A percentile compares a stretch with the other conserved stretches of the same genome.
Evolutionary conservation across 495 filamentous ascomycete species (phyloP).

Genomic region (Halenospora varia): DNA sequence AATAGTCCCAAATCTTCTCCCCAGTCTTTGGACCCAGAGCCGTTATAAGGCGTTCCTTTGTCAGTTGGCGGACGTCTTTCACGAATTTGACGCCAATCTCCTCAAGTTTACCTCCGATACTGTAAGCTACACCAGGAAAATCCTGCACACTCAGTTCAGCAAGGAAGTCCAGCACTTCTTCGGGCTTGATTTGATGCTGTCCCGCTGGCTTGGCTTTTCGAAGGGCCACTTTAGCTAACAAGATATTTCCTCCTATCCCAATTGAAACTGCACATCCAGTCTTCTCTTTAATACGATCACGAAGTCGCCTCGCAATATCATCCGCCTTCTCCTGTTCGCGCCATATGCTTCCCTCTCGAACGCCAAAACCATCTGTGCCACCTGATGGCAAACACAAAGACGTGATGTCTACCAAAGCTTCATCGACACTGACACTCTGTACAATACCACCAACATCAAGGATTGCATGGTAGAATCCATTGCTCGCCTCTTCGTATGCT

Average conservation of each 20-base stretch:
- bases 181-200: conserved; percentile 79
- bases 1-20: conserved; percentile 85
- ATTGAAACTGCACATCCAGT: conserved; percentile 88
- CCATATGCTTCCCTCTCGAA: conserved; percentile 69
- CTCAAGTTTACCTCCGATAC: conserved; percentile 77
- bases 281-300: conserved; percentile 62
- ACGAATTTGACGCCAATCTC: conserved; percentile 81
- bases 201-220: conserved; percentile 93
- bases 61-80: conserved; percentile 70
- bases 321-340: conserved; percentile 79
- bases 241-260: conserved; percentile 89
- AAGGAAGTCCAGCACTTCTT: conserved; percentile 73
- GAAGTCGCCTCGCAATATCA: conserved; percentile 62
- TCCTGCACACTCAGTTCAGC: conserved; percentile 70
- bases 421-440: conserved; percentile 95
- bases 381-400: conserved; percentile 58
- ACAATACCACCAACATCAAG: conserved; percentile 75
- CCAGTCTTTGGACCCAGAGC: conserved; percentile 88
- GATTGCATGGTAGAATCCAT: conserved; percentile 80
- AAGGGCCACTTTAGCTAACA: conserved; percentile 85
- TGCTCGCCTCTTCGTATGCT: conserved; percentile 88
- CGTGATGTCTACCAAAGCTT: conserved; percentile 81
- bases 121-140: conserved; percentile 85
- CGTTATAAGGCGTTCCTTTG: conserved; percentile 68
- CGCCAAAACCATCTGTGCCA: conserved; percentile 62